Evolutionary conservation across 2,329 filamentous ascomycete genomes (phyloP), one percentile per base, ranked within the genome.

Genomic region (Dothidotthia symphoricarpi): DNA sequence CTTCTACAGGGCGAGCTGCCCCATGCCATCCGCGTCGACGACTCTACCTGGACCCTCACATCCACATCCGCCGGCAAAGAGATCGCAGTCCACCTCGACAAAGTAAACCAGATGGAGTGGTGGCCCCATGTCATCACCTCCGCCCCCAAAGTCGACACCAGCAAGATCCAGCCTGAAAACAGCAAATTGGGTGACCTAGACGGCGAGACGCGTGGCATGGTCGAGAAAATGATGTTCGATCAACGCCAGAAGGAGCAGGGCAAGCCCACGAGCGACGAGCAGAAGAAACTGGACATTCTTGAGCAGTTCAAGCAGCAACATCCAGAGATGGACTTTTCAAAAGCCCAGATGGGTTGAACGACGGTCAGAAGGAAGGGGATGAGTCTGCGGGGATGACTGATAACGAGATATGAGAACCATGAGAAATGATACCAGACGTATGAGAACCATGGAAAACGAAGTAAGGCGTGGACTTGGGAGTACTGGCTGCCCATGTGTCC

Each of bases 171-270:
- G 64, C 93, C 93, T 15, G 93, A 97, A 71, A 90, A 85, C 65
- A 90, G 85, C 64, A 95, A 89, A 68, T 76, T 98, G 60, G 83
- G 86, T 40, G 93, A 98, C 67, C 75, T 98, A 53, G 91, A 97
- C 63, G 93, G 93, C 45, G 86, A 95, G 76, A 98, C 93, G 36
- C 80, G 93, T 49, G 80, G 83, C 42, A 97, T 98, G 91, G 93
- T 98, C 29, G 93, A 98, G 81, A 98, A 98, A 81, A 98, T 98
- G 93, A 98, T 98, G 93, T 98, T 80, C 61, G 93, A 98, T 73
- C 93, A 98, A 76, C 78, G 86, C 53, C 90, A 97, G 74, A 98
- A 98, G 81, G 90, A 97, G 74, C 75, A 79, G 69, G 93, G 93
- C 4, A 78, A 85, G 68, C 88, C 89, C 31, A 89, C 85, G 10